Evolutionary conservation across 2,329 filamentous ascomycete genomes (phyloP).

Genomic region (Atkinsonella texensis): DNA sequence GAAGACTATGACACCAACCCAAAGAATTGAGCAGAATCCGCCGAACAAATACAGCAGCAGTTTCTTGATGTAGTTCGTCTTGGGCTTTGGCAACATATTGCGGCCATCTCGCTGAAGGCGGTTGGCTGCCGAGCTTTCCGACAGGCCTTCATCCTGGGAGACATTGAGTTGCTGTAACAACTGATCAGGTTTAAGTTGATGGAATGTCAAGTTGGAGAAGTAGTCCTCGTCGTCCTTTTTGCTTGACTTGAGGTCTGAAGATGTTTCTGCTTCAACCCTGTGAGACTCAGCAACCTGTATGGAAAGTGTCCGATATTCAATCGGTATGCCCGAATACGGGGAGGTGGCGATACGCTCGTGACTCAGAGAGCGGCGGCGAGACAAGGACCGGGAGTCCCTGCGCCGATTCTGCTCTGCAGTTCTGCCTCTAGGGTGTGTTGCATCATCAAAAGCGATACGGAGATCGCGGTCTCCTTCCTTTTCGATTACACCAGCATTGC

Average conservation of each 20-base stretch:
- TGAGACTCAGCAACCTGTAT: conserved; percentile 28
- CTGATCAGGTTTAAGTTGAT: conserved; percentile 22
- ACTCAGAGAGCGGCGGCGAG: conserved; percentile 13
- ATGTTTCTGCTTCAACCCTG: conserved; percentile 13
- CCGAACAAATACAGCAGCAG: conserved; percentile 31
- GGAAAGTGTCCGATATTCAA: conserved; percentile 29
- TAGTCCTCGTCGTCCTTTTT: conserved; percentile 29
- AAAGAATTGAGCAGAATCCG: conserved; percentile 35
- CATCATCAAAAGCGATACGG: conserved; percentile 15
- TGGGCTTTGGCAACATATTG: conserved; percentile 28
- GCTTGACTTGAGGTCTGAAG: conserved; percentile 12
- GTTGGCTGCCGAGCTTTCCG: conserved; percentile 18
- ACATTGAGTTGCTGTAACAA: conserved; percentile 29
- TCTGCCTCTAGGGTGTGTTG: conserved; percentile 12
- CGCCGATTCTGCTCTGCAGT: conserved; percentile 4
- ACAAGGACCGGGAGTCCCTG: conserved; percentile 10
- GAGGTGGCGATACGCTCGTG: conserved; percentile 17
- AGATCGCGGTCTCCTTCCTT: conserved; percentile 13
- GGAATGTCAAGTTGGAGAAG: conserved; percentile 27
- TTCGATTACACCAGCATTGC: conserved; percentile 9
- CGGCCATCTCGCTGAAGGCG: conserved; percentile 27
- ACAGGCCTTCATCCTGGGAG: conserved; percentile 21
- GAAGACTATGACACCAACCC: conserved; percentile 34
- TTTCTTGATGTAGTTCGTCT: conserved; percentile 30
- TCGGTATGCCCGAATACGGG: conserved; percentile 25